A percentile compares a stretch with the other conserved stretches of the same genome.
Conservation (phyloP, 2,329 filamentous ascomycete species). For the Cordyceps farinosa region DNA sequence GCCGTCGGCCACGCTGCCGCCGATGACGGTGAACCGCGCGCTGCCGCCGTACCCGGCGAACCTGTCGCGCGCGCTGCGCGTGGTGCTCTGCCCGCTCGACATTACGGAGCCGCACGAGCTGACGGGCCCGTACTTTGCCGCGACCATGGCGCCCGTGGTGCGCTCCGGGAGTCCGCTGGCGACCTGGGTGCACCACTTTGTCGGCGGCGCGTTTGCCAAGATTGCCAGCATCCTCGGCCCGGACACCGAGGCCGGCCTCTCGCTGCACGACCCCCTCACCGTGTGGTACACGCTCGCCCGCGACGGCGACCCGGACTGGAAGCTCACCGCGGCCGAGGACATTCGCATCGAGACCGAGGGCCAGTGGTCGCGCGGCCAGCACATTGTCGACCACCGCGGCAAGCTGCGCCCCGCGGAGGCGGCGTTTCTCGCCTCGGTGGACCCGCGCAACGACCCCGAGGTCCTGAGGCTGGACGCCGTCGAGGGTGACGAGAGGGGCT, state of each 20-base stretch:
- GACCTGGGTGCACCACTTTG: slow-evolving; percentile 68
- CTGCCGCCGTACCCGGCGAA: slow-evolving; percentile 61
- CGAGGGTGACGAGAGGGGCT: slow-evolving; percentile 68
- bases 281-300: slow-evolving; percentile 72
- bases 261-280: slow-evolving; percentile 73
- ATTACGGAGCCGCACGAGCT: slow-evolving; percentile 71
- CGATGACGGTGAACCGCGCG: slow-evolving; percentile 48
- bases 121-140: slow-evolving; percentile 55
- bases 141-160: slow-evolving; percentile 52
- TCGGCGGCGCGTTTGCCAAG: slow-evolving; percentile 66
- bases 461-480: slow-evolving; percentile 46
- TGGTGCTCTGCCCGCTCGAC: slow-evolving; percentile 73
- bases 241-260: slow-evolving; percentile 56
- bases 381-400: slow-evolving; percentile 71
- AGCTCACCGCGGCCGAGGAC: slow-evolving; percentile 63
- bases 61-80: slow-evolving; percentile 59
- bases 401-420: slow-evolving; percentile 50
- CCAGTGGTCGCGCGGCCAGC: slow-evolving; percentile 94
- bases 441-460: slow-evolving; percentile 39
- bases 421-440: slow-evolving; percentile 37
- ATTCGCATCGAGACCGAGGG: slow-evolving; percentile 84
- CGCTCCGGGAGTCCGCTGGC: slow-evolving; percentile 67
- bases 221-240: slow-evolving; percentile 60
- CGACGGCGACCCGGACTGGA: slow-evolving; percentile 52
- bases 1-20: slow-evolving; percentile 78